Percentiles rank a stretch among this genome's conserved stretches.
phyloP scores from a whole-genome alignment of 139 green algal genomes.

The Astrephomene gubernaculifera region DNA sequence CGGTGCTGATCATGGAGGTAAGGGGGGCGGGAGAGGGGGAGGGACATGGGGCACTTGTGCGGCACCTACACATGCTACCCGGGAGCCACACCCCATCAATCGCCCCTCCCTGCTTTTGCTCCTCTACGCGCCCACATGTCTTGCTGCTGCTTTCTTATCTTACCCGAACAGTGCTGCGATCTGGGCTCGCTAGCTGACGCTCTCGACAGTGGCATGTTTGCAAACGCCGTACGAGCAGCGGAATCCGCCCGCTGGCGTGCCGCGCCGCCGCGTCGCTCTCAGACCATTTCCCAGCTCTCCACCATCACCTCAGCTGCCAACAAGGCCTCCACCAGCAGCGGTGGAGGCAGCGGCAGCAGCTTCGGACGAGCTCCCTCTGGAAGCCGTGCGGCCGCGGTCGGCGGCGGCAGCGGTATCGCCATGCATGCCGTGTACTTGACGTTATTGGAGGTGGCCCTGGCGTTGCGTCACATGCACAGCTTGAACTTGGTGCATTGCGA shows the following conservation, averaged over 20 bases:
- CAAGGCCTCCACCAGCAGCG: not conserved
- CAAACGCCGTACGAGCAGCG: not conserved
- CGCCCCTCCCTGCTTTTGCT: not conserved
- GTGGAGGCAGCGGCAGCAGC: not conserved
- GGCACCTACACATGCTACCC: too few relatives aligned
- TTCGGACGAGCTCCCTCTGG: not conserved
- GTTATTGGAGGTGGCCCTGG: slow-evolving; percentile 54
- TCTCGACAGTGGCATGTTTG: slow-evolving; percentile 33
- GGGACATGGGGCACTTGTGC: too few relatives aligned
- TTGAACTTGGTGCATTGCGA: slow-evolving; percentile 43
- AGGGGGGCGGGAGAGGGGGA: too few relatives aligned
- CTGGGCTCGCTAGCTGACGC: slow-evolving; percentile 32
- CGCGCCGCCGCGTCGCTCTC: not conserved
- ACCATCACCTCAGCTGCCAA: not conserved
- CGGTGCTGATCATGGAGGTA: slow-evolving; percentile 35
- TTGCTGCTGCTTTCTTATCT: too few relatives aligned
- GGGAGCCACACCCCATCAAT: too few relatives aligned
- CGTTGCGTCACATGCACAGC: slow-evolving; percentile 38
- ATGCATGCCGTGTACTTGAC: slow-evolving; percentile 33
- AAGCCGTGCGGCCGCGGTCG: not conserved
- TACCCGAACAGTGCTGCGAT: slow-evolving; percentile 15
- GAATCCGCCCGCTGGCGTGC: not conserved
- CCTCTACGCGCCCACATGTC: not conserved
- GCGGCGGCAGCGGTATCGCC: not conserved
- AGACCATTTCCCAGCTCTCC: not conserved